Percentiles rank a stretch among this genome's conserved stretches.
These are phyloP conservation scores for Infundibulicybe gibba DNA, from an alignment of 768 basidiomycete species.

Conservation along the genomic window DNA sequence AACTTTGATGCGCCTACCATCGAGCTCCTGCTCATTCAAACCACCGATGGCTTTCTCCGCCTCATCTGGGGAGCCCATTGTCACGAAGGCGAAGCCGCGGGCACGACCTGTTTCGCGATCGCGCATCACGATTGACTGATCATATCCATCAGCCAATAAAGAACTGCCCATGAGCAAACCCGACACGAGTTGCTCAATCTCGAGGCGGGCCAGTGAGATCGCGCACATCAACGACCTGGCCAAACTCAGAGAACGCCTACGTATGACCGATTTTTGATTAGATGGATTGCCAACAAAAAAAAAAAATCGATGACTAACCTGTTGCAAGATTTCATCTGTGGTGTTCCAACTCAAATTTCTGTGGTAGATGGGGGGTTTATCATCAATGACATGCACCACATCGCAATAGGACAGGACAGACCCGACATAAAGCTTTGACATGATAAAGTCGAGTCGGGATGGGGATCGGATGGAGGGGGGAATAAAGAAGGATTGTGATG, in stretches of 20 bases:
- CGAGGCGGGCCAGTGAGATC: conserved; percentile 30
- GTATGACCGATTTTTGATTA: too few species aligned
- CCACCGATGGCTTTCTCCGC: conserved; percentile 73
- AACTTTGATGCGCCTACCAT: conserved; percentile 84
- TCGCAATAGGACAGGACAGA: conserved; percentile 65
- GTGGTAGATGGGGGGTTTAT: conserved; percentile 46
- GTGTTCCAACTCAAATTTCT: conserved; percentile 97
- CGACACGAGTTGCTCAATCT: conserved; percentile 11
- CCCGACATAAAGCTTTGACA: conserved; percentile 91
- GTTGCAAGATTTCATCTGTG: conserved; percentile 85
- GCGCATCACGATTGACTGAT: conserved; percentile 96
- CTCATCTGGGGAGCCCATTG: conserved; percentile 56
- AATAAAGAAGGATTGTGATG: conserved; percentile 33
- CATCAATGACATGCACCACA: conserved; percentile 52
- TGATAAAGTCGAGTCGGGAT: conserved; percentile 61
- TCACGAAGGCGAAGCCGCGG: conserved; percentile 96
- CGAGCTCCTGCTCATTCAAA: conserved; percentile 88
- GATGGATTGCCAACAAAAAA: too few species aligned
- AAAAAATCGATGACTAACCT: conserved; percentile 55
- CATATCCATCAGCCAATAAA: conserved; percentile 36
- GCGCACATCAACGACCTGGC: conserved; percentile 91
- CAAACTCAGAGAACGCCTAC: conserved; percentile 71
- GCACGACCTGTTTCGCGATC: conserved; percentile 97
- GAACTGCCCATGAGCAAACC: conserved; percentile 24
- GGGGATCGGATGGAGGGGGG: conserved; percentile 45